Evolutionary conservation across 2,329 filamentous ascomycete genomes (phyloP).

Genomic region (Sphaerulina musiva): DNA sequence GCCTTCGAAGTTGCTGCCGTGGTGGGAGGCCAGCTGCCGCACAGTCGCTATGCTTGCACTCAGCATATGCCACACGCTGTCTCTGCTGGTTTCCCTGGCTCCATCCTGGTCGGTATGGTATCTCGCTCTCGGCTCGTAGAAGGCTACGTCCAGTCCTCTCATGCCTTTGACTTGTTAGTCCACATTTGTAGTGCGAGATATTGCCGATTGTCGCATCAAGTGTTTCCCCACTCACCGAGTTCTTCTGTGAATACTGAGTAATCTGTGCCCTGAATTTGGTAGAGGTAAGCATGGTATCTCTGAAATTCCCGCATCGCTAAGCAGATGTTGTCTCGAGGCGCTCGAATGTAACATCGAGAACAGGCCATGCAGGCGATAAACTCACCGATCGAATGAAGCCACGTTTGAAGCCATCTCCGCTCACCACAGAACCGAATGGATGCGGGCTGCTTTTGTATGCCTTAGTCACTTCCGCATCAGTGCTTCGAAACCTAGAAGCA

Average conservation of each 20-base stretch:
- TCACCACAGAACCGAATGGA: constrained; percentile 78
- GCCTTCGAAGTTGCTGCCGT: constrained; percentile 60
- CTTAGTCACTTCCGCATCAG: constrained; percentile 76
- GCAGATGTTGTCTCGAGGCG: constrained; percentile 33
- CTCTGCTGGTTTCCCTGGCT: constrained; percentile 63
- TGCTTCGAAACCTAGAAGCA: constrained; percentile 65
- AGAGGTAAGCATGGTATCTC: neutral
- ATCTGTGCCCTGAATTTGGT: constrained; percentile 54
- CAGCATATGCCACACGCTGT: constrained; percentile 88
- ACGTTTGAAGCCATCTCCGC: constrained; percentile 73
- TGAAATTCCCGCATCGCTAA: neutral
- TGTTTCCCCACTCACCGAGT: constrained; percentile 46
- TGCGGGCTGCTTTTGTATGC: constrained; percentile 65
- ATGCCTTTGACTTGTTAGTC: neutral
- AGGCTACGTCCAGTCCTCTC: constrained; percentile 68
- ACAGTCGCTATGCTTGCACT: constrained; percentile 73
- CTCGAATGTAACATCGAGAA: constrained; percentile 56
- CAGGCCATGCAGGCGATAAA: constrained; percentile 49
- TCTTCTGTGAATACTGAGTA: constrained; percentile 74
- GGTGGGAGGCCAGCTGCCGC: constrained; percentile 62
- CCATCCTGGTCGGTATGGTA: constrained; percentile 94
- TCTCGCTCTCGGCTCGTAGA: constrained; percentile 74
- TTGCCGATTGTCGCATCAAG: neutral
- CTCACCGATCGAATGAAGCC: constrained; percentile 78
- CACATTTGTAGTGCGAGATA: too few species aligned